Evolutionary conservation across 805 yeast genomes (phyloP), one percentile per base, ranked within the genome.

Genomic region (Wickerhamiella vanderwaltii): DNA sequence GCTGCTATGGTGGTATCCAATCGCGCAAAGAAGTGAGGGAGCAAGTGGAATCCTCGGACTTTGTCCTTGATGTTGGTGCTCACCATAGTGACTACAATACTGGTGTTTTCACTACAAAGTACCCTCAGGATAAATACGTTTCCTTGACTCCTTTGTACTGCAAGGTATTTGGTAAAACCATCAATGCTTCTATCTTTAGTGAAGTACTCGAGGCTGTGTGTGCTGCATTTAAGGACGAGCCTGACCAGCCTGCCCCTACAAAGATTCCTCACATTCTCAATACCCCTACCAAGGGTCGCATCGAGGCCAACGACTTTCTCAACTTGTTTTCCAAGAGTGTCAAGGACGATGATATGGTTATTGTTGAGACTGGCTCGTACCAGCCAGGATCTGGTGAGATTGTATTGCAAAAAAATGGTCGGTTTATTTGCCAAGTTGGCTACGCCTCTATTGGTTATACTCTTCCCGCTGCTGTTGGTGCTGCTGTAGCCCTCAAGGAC

Each of bases 391-490:
- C 79, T 33, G 74, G 83, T 23, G 88, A 81, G 53, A 56, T 79
- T 25, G 62, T 64, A 49, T 70, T 87, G 45, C 82, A 86, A 30
- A 53, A 59, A 15, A 68, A 71, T 41, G 63, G 71, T 22, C 64
- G 63, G 39, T 56, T 51, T 46, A 49, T 53, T 46, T 70, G 84
- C 2, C 94, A 84, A 61, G 71, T 76, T 16, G 82, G 79, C 55
- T 87, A 79, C 56, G 72, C 86, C 6, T 83, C 94, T 1, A 87
- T 87, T 52, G 96, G 96, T 5, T 81, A 74, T 64, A 88, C 94
- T 0, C 64, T 87, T 20, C 95, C 95, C 2, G 81, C 87, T 9
- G 71, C 91, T 4, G 69, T 87, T 44, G 96, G 96, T 38, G 80
- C 78, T 19, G 76, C 83, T 15, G 63, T 82, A 43, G 63, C 65